Evolutionary conservation across 2,329 filamentous ascomycete genomes (phyloP).

Genomic region (Penicillium sp.): DNA sequence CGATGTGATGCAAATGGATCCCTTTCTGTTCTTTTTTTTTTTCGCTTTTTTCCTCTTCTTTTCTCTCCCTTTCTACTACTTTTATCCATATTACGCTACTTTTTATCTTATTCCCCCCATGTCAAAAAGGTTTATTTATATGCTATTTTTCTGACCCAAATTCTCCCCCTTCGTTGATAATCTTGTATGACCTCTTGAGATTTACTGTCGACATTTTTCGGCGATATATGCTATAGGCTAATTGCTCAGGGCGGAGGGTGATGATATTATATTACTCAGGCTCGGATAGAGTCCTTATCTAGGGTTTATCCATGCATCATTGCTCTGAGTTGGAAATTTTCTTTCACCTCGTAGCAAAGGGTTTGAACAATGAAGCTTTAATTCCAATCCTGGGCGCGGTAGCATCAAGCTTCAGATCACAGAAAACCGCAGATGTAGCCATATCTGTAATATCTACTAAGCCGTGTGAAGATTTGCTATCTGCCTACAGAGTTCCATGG

Average conservation of each 20-base stretch:
- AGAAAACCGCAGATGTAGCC: no score
- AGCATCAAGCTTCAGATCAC: no score
- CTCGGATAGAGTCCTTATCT: neutral
- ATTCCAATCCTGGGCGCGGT: no score
- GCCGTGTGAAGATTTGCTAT: no score
- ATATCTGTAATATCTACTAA: no score
- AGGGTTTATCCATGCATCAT: neutral
- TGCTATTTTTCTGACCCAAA: neutral
- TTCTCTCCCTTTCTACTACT: neutral
- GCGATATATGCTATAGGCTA: neutral
- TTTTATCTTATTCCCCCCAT: conserved; percentile 5
- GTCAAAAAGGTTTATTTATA: conserved; percentile 2
- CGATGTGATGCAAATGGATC: conserved; percentile 26
- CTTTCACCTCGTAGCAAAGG: no score
- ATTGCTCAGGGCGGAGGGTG: neutral
- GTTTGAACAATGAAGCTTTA: no score
- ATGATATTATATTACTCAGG: neutral
- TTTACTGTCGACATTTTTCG: neutral
- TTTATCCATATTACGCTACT: neutral
- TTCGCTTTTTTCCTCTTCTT: neutral
- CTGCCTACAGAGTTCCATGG: no score
- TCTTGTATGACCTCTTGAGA: neutral
- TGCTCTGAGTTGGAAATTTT: neutral
- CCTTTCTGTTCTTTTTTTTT: neutral
- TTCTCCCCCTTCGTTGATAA: neutral